Evolutionary conservation across 2,329 filamentous ascomycete genomes (phyloP), one percentile per base, ranked within the genome.

Genomic region (Knufia petricola): DNA sequence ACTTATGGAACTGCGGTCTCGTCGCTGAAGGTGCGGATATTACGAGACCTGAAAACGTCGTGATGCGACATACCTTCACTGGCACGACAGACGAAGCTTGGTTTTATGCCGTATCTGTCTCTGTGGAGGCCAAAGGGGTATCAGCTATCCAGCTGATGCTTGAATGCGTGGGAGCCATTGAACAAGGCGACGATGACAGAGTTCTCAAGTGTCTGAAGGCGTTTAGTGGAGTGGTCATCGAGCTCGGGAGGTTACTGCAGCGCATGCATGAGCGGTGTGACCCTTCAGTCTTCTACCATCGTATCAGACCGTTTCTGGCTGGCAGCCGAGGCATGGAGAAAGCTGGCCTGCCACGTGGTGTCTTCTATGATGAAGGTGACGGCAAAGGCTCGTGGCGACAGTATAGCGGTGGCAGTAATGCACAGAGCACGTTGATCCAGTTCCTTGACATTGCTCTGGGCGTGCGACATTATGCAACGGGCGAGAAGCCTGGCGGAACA

Each of bases 391-490:
- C 68, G 10, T 77, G 72, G 72, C 64, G 65, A 17, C 69, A 73
- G 43, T 72, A 74, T 50, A 69, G 72, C 26, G 74, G 74, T 2
- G 74, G 74, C 0, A 76, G 73, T 52, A 77, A 77, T 55, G 74
- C 71, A 0, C 74, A 77, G 55, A 76, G 72, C 59, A 75, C 73
- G 0, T 53, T 77, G 39, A 66, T 77, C 2, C 74, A 77, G 42
- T 71, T 75, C 17, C 73, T 75, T 50, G 74, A 77, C 53, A 71
- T 73, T 4, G 69, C 72, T 1, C 65, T 77, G 2, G 72, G 70
- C 0, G 70, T 77, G 15, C 64, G 70, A 24, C 74, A 77, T 54
- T 58, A 64, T 3, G 63, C 63, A 0, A 66, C 63, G 1, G 71
- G 60, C 30, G 31, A 34, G 12, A 24, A 21, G 20, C n/a, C 17